Base-by-base conservation (phyloP, 192 early-diverging fungal genomes). In the Thamnidium elegans region DNA sequence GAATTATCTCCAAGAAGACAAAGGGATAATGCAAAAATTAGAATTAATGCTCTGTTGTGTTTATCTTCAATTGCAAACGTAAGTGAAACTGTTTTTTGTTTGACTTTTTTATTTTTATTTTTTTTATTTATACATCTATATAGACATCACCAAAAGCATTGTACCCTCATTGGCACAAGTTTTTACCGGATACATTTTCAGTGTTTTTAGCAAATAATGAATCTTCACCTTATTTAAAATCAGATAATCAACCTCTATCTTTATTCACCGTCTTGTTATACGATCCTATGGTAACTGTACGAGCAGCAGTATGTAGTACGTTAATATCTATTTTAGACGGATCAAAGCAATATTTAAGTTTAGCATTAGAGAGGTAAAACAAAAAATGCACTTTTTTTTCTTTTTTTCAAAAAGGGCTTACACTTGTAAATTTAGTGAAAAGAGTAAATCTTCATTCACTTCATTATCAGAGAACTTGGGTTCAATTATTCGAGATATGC, bases 81-180 rank as follows among this genome's bases (percentile, higher is more conserved):
- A n/a, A n/a, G n/a, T n/a, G n/a, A n/a, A n/a, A n/a, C n/a, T n/a
- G n/a, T n/a, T n/a, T n/a, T n/a, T n/a, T n/a, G n/a, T n/a, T n/a
- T n/a, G n/a, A n/a, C n/a, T n/a, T n/a, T n/a, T n/a, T n/a, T n/a
- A n/a, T n/a, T n/a, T n/a, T n/a, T n/a, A n/a, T n/a, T n/a, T n/a
- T n/a, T n/a, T n/a, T n/a, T n/a, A n/a, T n/a, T n/a, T n/a, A n/a
- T n/a, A n/a, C n/a, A n/a, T n/a, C n/a, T n/a, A n/a, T n/a, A n/a
- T n/a, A n/a, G n/a, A 70, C 73, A 14, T 66, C 69, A 2, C 74
- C 81, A 4, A 75, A 76, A 32, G 66, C 72, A n/a, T 67, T 85
- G 11, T 78, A 85, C 47, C 81, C 79, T 3, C 68, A 83, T 47
- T 85, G 84, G 84, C 67, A 70, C 43, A 78, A 71, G 45, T 83